Evolutionary conservation across 1,284 basidiomycete species (phyloP), one percentile per base, ranked within the genome.

Genomic region (Laetiporus sulphureus): DNA sequence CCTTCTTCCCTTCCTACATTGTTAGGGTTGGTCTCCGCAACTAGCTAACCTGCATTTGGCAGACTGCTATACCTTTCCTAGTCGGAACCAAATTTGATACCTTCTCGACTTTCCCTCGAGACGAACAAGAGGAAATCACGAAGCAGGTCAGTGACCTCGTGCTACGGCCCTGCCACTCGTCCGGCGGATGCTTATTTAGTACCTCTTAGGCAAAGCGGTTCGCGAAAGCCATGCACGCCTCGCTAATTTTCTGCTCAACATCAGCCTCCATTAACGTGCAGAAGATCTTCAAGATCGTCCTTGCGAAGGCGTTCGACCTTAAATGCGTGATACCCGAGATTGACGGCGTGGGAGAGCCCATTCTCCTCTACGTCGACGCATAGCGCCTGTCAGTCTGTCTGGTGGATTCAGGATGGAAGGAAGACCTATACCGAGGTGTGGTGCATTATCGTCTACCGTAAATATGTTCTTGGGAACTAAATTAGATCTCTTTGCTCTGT

Each of bases 31-130:
- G n/a, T n/a, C n/a, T n/a, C n/a, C n/a, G n/a, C n/a, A n/a, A n/a
- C n/a, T n/a, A n/a, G 20, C 32, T 38, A 32, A 36, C 15, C n/a
- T 12, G 18, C 16, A 7, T 32, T 15, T 29, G 2, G 16, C 56
- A 94, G 91, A 95, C 91, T 22, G 92, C 93, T 32, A 95, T 95
- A 61, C 93, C 92, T 21, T 93, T 96, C 63, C 69, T 97, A 48
- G 92, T 99, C 52, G 95, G 95, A 50, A 98, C 95, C 37, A 99
- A 99, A 67, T 99, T 91, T 63, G 95, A 99, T 68, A 84, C 87
- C 42, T 99, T 98, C 65, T 83, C 89, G n/a, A 88, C 90, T 18
- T 91, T 98, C 63, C 85, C 93, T 38, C 75, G 88, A 57, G 94
- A 98, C 59, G 95, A 99, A 63, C 95, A 98, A 64, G 95, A 98